These are phyloP conservation scores for Globisporangium cystogenes DNA, from an alignment of 352 stramenopile genomes.

Conservation along the genomic window DNA sequence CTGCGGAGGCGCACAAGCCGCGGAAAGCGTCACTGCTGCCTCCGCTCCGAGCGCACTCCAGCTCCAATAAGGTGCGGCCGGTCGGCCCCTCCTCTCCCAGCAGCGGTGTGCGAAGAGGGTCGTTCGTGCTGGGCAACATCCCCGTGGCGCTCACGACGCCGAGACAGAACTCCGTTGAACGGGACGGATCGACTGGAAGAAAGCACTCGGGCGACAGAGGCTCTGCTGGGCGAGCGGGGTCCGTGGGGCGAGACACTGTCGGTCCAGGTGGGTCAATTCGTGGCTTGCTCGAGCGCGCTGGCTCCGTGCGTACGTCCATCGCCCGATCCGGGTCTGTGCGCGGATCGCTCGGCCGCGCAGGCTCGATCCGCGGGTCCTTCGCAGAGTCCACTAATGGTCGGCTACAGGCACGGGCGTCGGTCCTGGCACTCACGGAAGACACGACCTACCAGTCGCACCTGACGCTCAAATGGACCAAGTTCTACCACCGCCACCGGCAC, in stretches of 20 bases:
- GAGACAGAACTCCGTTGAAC: background rate
- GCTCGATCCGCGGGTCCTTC: background rate
- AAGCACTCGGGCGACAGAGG: background rate
- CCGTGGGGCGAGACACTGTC: background rate
- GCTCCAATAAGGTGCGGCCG: background rate
- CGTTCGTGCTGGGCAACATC: constrained; percentile 1
- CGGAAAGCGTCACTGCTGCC: background rate
- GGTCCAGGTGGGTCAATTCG: background rate
- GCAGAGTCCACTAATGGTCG: constrained; percentile 6
- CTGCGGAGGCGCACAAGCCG: background rate
- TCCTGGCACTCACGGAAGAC: constrained; percentile 23
- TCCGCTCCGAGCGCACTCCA: background rate
- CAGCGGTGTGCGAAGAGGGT: background rate
- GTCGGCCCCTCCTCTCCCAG: background rate
- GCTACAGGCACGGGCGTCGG: constrained; percentile 16
- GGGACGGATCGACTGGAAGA: background rate
- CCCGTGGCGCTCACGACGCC: constrained; percentile 4
- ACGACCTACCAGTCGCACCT: constrained; percentile 19
- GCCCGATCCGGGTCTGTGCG: constrained; percentile 3
- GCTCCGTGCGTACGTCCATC: background rate
- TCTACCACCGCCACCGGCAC: constrained; percentile 33
- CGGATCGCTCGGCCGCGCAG: background rate
- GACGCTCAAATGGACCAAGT: constrained; percentile 26
- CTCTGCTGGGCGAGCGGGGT: background rate
- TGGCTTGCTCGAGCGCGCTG: too few relatives aligned